Percentiles rank a stretch among this genome's conserved stretches.
Conservation (phyloP, 306 rosid species). For the Sophora flavescens region DNA sequence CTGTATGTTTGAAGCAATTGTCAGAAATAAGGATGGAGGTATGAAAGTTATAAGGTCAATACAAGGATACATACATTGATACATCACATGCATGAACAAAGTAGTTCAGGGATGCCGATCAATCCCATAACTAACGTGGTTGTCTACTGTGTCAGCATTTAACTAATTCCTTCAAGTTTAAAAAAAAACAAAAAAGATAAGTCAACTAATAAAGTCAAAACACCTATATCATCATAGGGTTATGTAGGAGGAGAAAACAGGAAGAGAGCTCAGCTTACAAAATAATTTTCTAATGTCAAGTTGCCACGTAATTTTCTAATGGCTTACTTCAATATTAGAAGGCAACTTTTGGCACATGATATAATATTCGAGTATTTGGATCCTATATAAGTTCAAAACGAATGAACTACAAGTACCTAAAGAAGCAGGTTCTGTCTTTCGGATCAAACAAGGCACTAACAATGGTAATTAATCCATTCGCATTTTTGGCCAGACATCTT, state of each 20-base stretch:
- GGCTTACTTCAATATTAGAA: conserved; percentile 22
- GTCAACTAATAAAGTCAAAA: conserved; percentile 49
- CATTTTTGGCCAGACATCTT: conserved; percentile 19
- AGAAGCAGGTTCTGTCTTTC: conserved; percentile 26
- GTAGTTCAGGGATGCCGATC: conserved; percentile 39
- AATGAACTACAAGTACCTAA: conserved; percentile 30
- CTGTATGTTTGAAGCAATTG: not conserved
- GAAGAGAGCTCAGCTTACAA: conserved; percentile 4
- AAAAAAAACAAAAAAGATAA: conserved; percentile 30
- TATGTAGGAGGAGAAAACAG: conserved; percentile 21
- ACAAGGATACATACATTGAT: not conserved
- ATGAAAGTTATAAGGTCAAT: not conserved
- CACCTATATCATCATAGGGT: conserved; percentile 39
- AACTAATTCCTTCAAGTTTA: conserved; percentile 5
- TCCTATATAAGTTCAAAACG: conserved; percentile 26
- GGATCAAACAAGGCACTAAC: conserved; percentile 35
- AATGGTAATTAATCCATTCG: conserved; percentile 42
- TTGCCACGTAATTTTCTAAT: conserved; percentile 49
- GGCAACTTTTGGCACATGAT: conserved; percentile 24
- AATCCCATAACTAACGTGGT: conserved; percentile 14
- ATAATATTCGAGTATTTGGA: not conserved
- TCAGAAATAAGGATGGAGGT: not conserved
- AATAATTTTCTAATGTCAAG: conserved; percentile 41
- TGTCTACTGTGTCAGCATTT: not conserved
- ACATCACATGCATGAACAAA: conserved; percentile 38